A percentile compares a stretch with the other conserved stretches of the same genome.
phyloP scores from a whole-genome alignment of 805 yeast species.

The Hanseniaspora jakobsenii region DNA sequence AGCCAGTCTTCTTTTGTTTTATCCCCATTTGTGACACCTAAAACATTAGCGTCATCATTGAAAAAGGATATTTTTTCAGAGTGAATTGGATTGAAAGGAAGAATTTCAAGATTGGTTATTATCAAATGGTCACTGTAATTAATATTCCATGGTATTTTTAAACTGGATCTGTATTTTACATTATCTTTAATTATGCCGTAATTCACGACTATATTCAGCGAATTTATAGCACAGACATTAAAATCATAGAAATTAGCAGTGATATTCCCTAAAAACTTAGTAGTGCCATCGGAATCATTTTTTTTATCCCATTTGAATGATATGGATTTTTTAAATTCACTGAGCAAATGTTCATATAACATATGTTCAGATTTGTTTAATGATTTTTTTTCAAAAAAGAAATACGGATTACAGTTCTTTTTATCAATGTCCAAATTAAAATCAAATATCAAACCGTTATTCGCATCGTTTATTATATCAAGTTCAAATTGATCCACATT shows the following conservation, averaged over 20 bases:
- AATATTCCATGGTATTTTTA: neutral
- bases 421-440: too few relatives aligned
- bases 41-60: too few relatives aligned
- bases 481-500: too few relatives aligned
- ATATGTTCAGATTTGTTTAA: too few relatives aligned
- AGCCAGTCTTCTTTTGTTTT: constrained; percentile 5
- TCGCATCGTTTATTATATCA: too few relatives aligned
- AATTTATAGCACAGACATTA: constrained; percentile 17
- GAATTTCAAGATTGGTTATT: constrained; percentile 13
- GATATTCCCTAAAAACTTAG: neutral
- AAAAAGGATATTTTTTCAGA: constrained; percentile 9
- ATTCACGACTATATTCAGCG: constrained; percentile 21
- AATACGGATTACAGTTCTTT: too few relatives aligned
- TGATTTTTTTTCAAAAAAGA: too few relatives aligned
- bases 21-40: neutral
- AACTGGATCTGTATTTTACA: neutral
- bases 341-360: too few relatives aligned
- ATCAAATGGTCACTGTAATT: constrained; percentile 15
- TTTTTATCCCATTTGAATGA: too few relatives aligned
- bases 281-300: neutral
- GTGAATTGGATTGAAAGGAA: constrained; percentile 12
- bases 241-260: neutral
- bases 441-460: too few relatives aligned
- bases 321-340: too few relatives aligned
- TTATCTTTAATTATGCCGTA: constrained; percentile 24